Evolutionary conservation across 371 early-diverging fungal genomes (phyloP).

Genomic region (Mortierella sp.): DNA sequence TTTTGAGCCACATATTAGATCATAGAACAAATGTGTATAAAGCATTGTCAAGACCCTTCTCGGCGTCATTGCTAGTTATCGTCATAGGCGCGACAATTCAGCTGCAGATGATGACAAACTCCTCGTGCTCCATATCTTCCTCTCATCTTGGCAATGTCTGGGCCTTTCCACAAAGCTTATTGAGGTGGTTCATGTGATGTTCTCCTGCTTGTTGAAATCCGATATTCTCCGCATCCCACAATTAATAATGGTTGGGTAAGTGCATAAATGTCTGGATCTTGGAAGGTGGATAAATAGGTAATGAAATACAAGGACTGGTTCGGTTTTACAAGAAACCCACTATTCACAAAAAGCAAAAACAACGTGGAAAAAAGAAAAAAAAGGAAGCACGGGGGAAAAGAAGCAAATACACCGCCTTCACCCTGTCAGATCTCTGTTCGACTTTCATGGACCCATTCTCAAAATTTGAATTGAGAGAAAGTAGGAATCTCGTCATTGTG

Average conservation of each 20-base stretch:
- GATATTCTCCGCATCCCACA: neutral
- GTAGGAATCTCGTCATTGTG: conserved; percentile 46
- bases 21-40: neutral
- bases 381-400: neutral
- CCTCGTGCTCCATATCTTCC: neutral
- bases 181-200: conserved; percentile 1
- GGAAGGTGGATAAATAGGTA: neutral
- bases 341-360: neutral
- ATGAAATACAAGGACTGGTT: neutral
- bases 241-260: neutral
- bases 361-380: neutral
- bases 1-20: conserved; percentile 32
- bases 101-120: conserved; percentile 10
- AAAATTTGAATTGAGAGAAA: neutral
- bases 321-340: neutral
- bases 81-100: conserved; percentile 53
- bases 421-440: conserved; percentile 58
- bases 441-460: conserved; percentile 36
- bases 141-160: neutral
- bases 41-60: conserved; percentile 9
- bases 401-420: conserved; percentile 6
- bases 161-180: neutral
- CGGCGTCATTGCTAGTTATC: conserved; percentile 36
- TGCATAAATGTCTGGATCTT: neutral
- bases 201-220: neutral